Evolutionary conservation across 495 filamentous ascomycete genomes (phyloP).

Genomic region (Tuber umbilicatum): DNA sequence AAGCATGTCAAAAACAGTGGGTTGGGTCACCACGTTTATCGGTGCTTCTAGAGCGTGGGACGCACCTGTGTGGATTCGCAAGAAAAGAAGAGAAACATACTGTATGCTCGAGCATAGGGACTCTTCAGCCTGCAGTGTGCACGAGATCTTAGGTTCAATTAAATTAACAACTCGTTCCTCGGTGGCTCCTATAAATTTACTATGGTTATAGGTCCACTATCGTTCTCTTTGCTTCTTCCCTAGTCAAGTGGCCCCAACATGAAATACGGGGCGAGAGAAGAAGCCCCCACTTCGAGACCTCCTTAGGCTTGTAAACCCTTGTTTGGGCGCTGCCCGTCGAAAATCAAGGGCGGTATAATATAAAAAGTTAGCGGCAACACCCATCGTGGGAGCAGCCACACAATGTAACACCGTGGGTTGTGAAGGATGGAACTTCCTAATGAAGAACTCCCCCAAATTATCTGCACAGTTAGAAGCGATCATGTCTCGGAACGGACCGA

Average conservation of each 20-base stretch:
- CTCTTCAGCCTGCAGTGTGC: not conserved
- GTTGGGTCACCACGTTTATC: not conserved
- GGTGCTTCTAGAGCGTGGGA: not conserved
- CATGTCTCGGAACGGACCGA: not conserved
- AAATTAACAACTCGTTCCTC: not conserved
- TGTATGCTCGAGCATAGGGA: not conserved
- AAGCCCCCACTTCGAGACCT: not conserved
- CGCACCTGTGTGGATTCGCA: not conserved
- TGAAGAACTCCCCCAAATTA: not conserved
- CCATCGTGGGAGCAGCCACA: not conserved
- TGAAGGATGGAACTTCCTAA: not conserved
- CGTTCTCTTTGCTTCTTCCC: not conserved
- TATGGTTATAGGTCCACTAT: not conserved
- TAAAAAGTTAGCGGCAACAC: not conserved
- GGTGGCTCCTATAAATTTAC: not conserved
- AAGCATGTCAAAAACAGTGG: not conserved
- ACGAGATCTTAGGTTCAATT: not conserved
- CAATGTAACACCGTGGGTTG: not conserved
- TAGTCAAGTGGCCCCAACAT: not conserved
- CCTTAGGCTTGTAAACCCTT: not conserved
- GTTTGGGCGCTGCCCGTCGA: not conserved
- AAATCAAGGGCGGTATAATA: not conserved
- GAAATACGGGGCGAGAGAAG: not conserved
- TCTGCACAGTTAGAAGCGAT: not conserved
- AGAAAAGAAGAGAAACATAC: not conserved